Evolutionary conservation across 331 rosid genomes (phyloP), one percentile per base, ranked within the genome.

Genomic region (Arachis monticola): DNA sequence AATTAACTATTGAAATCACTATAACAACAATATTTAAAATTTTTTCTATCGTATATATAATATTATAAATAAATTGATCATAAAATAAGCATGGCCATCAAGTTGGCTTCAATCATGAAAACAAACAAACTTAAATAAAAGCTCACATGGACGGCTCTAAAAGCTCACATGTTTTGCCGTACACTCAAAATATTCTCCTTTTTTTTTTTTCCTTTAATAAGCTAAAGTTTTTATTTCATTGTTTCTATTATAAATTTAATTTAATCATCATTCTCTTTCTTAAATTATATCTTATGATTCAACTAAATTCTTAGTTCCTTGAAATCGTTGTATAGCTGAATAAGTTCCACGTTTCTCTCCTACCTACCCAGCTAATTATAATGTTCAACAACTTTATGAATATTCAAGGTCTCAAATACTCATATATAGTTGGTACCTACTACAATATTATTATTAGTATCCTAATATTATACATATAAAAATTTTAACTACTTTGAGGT

Each of bases 351-450:
- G 41, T 31, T 46, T 59, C 64, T 44, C 55, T 22, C 70, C 48
- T 17, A 73, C 83, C 86, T 74, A 46, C 78, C 78, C 74, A 46
- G 38, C 5, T n/a, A 30, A 66, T 60, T 55, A 38, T 40, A 10
- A 17, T 14, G 42, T 11, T 65, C 41, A 27, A 11, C 64, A 57
- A 35, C 41, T n/a, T 1, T 51, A 60, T 35, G 5, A 35, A 35
- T 35, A 22, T 61, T 27, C 59, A 69, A 27, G 22, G 22, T 11
- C 35, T 44, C n/a, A 48, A 45, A 64, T 53, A 55, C 22, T 48
- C 47, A 48, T 35, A 14, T 17, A 72, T 5, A 5, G 35, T 45
- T 48, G 40, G 73, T 44, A 55, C 77, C 77, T 45, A 55, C 40
- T 44, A 32, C 5, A 12, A 32, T 73, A 35, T 14, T 61, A 42